phyloP scores from a whole-genome alignment of 345 rosid genomes.

The Gossypium arboreum region DNA sequence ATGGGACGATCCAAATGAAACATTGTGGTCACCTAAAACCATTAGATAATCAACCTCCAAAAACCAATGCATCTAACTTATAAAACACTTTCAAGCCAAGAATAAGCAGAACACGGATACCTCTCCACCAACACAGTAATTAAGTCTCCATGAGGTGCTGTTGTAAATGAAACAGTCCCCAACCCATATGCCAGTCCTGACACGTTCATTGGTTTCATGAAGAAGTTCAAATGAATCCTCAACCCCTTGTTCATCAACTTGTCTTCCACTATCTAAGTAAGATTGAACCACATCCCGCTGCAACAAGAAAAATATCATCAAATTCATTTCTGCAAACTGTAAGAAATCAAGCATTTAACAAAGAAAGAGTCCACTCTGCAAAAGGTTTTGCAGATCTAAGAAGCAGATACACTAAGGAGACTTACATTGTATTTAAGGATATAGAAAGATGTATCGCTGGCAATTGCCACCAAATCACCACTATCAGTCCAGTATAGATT shows the following conservation, averaged over 20 bases:
- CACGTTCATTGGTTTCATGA: slow-evolving; percentile 96
- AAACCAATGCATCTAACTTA: neutral
- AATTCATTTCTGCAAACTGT: slow-evolving; percentile 7
- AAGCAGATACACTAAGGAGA: slow-evolving; percentile 13
- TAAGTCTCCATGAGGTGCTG: slow-evolving; percentile 96
- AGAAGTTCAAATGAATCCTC: slow-evolving; percentile 99
- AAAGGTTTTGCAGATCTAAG: slow-evolving; percentile 10
- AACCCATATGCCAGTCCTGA: slow-evolving; percentile 97
- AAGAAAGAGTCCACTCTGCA: neutral
- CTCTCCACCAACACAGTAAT: slow-evolving; percentile 99
- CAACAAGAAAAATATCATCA: slow-evolving; percentile 29
- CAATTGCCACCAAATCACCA: slow-evolving; percentile 95
- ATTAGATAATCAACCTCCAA: neutral
- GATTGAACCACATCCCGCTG: slow-evolving; percentile 87
- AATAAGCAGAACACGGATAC: slow-evolving; percentile 34
- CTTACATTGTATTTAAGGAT: slow-evolving; percentile 90
- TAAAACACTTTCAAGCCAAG: slow-evolving; percentile 9
- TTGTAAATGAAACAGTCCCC: slow-evolving; percentile 99
- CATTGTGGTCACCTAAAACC: slow-evolving; percentile 88
- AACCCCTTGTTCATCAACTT: slow-evolving; percentile 95
- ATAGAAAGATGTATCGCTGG: slow-evolving; percentile 95
- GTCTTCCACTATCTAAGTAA: slow-evolving; percentile 80
- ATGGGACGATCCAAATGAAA: slow-evolving; percentile 98
- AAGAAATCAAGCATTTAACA: neutral
- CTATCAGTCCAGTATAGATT: slow-evolving; percentile 99